Base-by-base conservation (phyloP, 2,329 filamentous ascomycete genomes). In the Microsporum audouinii region DNA sequence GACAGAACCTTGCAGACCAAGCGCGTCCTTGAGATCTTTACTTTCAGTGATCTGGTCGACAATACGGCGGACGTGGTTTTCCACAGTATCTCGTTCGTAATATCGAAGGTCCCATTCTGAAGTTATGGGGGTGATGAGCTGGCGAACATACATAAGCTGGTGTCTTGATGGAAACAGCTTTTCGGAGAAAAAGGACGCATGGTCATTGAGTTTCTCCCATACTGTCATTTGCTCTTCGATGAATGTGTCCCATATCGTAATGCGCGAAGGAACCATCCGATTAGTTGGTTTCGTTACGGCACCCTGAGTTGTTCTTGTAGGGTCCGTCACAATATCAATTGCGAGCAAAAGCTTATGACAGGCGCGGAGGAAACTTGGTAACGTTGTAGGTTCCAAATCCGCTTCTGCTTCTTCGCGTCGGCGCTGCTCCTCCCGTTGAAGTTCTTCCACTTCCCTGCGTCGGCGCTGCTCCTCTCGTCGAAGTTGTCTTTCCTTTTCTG, bases 1-100 rank as follows among this genome's bases (percentile, higher is more conserved):
- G 34, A 60, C 47, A 4, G 58, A 39, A 2, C 58, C 58, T 31
- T 27, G 45, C 31, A 60, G n/a, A 34, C 27, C 14, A 12, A 60
- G 53, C 7, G 29, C 33, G 8, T 51, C 14, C 36, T 41, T 60
- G 38, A 41, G 38, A 12, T 41, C 38, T 8, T 45, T 14, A 47
- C 77, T 60, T 1, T 69, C 61, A 29, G 67, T 70, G 2, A 67
- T 64, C 39, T 56, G 60, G 5, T 71, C 62, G 23, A 77, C 39
- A 17, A 77, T 61, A 60, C 67, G 71, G 61, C 69, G 58, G 5
- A 77, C 71, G 1, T 69, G 66, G 62, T 72, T 73, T 62, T 77
- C 71, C 5, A 78, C 68, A 2, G 67, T 68, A 8, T 73, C 63
- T n/a, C 66, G 69, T 63, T 75, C 67, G 58, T 70, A 73, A 31